Evolutionary conservation across 1,284 basidiomycete genomes (phyloP), one percentile per base, ranked within the genome.

Genomic region (Leccinum solheimii): DNA sequence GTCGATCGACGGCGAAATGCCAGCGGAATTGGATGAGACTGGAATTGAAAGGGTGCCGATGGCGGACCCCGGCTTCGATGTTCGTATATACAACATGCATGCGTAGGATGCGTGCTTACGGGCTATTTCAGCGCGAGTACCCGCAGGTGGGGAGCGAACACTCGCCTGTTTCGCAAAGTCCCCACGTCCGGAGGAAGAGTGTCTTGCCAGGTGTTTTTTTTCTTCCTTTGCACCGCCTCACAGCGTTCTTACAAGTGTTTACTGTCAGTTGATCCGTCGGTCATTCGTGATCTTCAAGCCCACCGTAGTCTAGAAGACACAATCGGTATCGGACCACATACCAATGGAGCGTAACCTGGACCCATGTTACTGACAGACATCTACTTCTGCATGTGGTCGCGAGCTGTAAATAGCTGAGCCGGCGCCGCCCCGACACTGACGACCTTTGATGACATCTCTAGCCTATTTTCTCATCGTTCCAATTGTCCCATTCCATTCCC

Each of bases 21-120:
- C 83, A 53, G 83, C 81, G 69, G 92, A 92, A 61, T 75, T 94
- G 66, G 92, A 94, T 70, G 88, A 93, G 69, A 86, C 84, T 64
- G 91, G 90, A 27, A 88, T 95, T 61, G 93, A 95, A 74, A 80
- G 90, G 62, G 91, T 95, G 36, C 94, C 94, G 26, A 89, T 91
- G 82, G 93, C 94, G 52, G 93, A 95, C 77, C 92, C 92, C 59
- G 92, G 90, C 56, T 76, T 94, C 66, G 92, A 94, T 76, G 90
- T 91, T 78, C 79, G 88, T 85, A 71, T 70, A 74, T 66, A 62
- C 50, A 34, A 57, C 48, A 51, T 63, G 40, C 57, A 50, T 61
- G 66, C 60, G 65, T 71, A 59, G 56, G 53, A 32, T 54, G 66
- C 62, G 60, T 60, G 62, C 65, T 69, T 62, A 64, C 62, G 21